phyloP scores from a whole-genome alignment of 306 rosid species.

The Vigna mungo region DNA sequence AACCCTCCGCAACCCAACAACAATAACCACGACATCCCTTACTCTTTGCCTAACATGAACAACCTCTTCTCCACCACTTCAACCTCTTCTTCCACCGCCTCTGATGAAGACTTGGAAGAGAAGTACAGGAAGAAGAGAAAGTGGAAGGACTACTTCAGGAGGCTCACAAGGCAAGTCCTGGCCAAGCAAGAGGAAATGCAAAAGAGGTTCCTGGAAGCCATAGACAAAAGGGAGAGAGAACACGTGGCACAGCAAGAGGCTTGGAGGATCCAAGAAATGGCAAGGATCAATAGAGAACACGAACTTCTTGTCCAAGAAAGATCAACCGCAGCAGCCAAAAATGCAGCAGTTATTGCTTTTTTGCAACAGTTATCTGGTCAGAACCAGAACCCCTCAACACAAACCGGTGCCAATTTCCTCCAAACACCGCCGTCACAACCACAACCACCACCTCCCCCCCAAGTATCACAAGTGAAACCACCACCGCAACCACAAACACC shows the following conservation, averaged over 20 bases:
- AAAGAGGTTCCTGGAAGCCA: constrained; percentile 68
- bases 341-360: constrained; percentile 71
- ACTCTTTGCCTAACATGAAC: constrained; percentile 45
- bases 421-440: constrained; percentile 15
- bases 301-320: constrained; percentile 77
- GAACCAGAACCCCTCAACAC: constrained; percentile 19
- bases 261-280: constrained; percentile 78
- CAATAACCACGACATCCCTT: neutral
- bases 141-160: constrained; percentile 80
- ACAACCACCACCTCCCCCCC: neutral
- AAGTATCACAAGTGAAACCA: neutral
- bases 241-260: constrained; percentile 67
- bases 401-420: neutral
- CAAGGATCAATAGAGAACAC: constrained; percentile 62
- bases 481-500: neutral
- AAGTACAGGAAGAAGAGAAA: constrained; percentile 66
- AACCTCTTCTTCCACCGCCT: constrained; percentile 76
- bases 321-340: constrained; percentile 69
- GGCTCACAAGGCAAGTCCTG: constrained; percentile 66
- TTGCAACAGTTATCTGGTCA: constrained; percentile 63
- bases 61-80: constrained; percentile 60
- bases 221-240: constrained; percentile 67
- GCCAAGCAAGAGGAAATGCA: constrained; percentile 87
- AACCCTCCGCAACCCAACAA: constrained; percentile 23
- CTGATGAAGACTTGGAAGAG: constrained; percentile 71